Base-by-base conservation (phyloP, 192 early-diverging fungal genomes). In the Coemansia sp. region DNA sequence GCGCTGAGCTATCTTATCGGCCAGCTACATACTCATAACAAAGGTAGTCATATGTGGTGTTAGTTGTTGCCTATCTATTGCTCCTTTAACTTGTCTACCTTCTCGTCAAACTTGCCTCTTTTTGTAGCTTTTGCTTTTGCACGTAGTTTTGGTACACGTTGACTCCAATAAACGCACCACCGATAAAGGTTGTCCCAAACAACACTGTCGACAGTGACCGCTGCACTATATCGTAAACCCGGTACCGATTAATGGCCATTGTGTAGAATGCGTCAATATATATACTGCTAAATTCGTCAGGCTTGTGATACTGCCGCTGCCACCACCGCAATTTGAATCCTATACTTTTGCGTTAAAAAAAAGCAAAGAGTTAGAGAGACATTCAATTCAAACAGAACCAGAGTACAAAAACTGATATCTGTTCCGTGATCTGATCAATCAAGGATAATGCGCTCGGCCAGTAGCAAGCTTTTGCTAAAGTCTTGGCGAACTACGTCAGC, bases 111-210 rank as follows among this genome's bases (percentile, higher is more conserved):
- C 76, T 64, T 67, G 57, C 77, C 73, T 80, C 78, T 8, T 55
- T 28, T 59, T 67, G 70, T 44, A 80, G 78, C 57, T 64, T 71
- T 44, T 66, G 57, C 65, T 80, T 80, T 17, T 75, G 73, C n/a
- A 75, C 73, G 63, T 70, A 80, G 67, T 80, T 80, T 64, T 74
- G 73, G 44, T 80, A 80, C 14, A 80, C 73, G 67, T 80, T 80
- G 38, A 65, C 37, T 13, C 67, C 50, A 42, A 80, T 72, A 63
- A 80, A 80, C 49, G 58, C 40, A 6, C 47, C 23, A n/a, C 78
- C 78, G 21, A 63, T 33, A 21, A 80, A 60, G 9, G 78, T 80
- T 9, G 69, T 75, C 13, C 44, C 69, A 38, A 80, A 43, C 9
- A 80, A 70, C 39, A 63, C 21, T 9, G 73, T 75, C 30, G 73